phyloP scores from a whole-genome alignment of 192 early-diverging fungal genomes.

The Rhizoclosmatium sp. region DNA sequence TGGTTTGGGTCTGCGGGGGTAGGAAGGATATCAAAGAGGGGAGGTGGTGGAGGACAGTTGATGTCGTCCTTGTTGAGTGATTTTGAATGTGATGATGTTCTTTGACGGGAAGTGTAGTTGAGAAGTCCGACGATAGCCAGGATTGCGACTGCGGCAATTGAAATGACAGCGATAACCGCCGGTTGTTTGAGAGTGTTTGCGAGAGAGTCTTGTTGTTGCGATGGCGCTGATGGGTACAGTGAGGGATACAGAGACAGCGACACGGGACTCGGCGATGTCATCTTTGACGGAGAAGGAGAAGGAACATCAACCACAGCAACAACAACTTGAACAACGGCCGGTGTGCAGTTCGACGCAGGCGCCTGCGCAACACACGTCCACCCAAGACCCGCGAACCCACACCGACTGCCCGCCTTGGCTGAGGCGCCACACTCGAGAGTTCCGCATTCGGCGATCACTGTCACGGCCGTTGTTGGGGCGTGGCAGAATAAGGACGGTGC shows the following conservation, averaged over 20 bases:
- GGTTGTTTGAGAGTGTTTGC: not conserved
- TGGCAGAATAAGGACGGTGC: not conserved
- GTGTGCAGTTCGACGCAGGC: not conserved
- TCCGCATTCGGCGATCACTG: not conserved
- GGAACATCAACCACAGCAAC: no score
- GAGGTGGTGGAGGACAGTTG: no score
- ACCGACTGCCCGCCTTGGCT: not conserved
- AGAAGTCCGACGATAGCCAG: not conserved
- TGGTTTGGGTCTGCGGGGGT: not conserved
- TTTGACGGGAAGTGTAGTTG: no score
- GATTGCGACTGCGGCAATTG: not conserved
- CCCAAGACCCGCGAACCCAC: not conserved
- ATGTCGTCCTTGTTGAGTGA: no score
- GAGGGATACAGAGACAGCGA: not conserved
- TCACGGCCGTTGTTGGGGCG: not conserved
- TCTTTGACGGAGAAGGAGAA: not conserved
- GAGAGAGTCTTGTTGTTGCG: no score
- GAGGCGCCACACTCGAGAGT: not conserved
- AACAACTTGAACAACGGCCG: not conserved
- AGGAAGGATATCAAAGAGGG: not conserved
- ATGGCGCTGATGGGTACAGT: not conserved
- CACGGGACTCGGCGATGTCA: no score
- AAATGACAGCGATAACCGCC: not conserved
- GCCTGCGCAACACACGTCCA: not conserved
- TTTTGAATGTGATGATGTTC: no score